Percentiles rank a stretch among this genome's conserved stretches.
Evolutionary conservation across 352 stramenopile species (phyloP).

Genomic region (Phytophthora cactorum): DNA sequence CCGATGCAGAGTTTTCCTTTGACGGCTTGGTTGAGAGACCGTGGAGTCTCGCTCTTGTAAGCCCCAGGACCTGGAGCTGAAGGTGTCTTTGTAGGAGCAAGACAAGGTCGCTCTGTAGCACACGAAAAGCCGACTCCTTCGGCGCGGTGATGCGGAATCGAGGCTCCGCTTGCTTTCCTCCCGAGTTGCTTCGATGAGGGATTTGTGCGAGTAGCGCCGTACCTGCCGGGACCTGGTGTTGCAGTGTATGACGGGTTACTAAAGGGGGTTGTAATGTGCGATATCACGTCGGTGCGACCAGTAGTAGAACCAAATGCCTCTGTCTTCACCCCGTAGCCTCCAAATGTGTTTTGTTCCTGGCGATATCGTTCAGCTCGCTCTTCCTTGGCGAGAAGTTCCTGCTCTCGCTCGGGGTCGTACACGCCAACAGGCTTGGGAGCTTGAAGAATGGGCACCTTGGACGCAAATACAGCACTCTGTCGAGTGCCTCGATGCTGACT

Average conservation of each 20-base stretch:
- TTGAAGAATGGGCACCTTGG: conserved; percentile 74
- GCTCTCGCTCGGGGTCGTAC: conserved; percentile 65
- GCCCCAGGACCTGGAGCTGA: conserved; percentile 52
- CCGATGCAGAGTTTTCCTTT: conserved; percentile 58
- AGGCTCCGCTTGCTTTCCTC: conserved; percentile 19
- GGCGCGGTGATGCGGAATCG: conserved; percentile 34
- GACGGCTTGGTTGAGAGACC: conserved; percentile 61
- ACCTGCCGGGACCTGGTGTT: conserved; percentile 68
- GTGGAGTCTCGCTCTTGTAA: conserved; percentile 70
- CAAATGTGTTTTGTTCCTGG: conserved; percentile 32
- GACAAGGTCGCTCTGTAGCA: conserved; percentile 64
- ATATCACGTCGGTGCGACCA: conserved; percentile 53
- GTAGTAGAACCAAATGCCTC: conserved; percentile 81
- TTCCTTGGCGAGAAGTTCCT: conserved; percentile 66
- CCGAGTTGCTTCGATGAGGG: conserved; percentile 17
- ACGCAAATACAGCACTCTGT: conserved; percentile 75
- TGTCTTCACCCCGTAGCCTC: conserved; percentile 37
- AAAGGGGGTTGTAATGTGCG: conserved; percentile 63
- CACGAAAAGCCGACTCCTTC: conserved; percentile 76
- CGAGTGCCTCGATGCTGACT: conserved; percentile 34
- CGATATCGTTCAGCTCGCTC: conserved; percentile 42
- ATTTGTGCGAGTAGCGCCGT: conserved; percentile 24
- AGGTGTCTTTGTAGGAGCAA: conserved; percentile 47
- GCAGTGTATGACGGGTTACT: conserved; percentile 61
- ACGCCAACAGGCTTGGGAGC: conserved; percentile 46